Base-by-base conservation (phyloP, 768 basidiomycete genomes). In the Kwoniella europaea region DNA sequence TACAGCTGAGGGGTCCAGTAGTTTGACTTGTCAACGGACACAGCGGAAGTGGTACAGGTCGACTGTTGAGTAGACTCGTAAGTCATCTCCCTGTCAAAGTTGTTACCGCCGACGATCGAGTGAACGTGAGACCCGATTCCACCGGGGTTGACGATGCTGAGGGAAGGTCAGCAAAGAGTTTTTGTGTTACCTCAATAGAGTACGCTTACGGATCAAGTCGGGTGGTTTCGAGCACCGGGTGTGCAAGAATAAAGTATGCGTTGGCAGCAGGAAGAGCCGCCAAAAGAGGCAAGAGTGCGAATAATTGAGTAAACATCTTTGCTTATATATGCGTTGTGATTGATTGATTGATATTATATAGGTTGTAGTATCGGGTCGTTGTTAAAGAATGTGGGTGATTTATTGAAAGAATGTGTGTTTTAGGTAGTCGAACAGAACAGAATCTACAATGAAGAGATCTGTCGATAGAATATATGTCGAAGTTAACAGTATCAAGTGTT, bases 1-100 rank as follows among this genome's bases (percentile, higher is more conserved):
- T 83, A 83, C 27, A 85, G 73, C 64, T 80, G 79, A 68, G 83
- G 80, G 12, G 63, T 74, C 84, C 84, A 85, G 73, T 84, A 85
- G 69, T 80, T 79, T 44, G 79, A 81, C 77, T 81, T 78, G 75
- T 85, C 85, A 63, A 81, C 78, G 7, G 74, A 73, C 46, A 85
- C 74, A 29, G 77, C 64, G 1, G 83, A 81, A 6, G 82, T 82
- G 20, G 85, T 85, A 71, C 85, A 86, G 18, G 68, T 73, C 0
- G 72, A 71, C n/a, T 69, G 60, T 27, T 69, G 78, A 44, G 81
- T 65, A 3, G 72, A 74, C 54, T 77, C 80, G 68, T 81, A 84
- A 27, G 76, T 76, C 69, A 83, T 74, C 41, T 67, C 67, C 35
- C 73, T 64, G 50, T 74, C 71, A 70, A 86, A 85, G 73, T 79